Evolutionary conservation across 306 rosid genomes (phyloP).

Genomic region (Begonia peltatifolia): DNA sequence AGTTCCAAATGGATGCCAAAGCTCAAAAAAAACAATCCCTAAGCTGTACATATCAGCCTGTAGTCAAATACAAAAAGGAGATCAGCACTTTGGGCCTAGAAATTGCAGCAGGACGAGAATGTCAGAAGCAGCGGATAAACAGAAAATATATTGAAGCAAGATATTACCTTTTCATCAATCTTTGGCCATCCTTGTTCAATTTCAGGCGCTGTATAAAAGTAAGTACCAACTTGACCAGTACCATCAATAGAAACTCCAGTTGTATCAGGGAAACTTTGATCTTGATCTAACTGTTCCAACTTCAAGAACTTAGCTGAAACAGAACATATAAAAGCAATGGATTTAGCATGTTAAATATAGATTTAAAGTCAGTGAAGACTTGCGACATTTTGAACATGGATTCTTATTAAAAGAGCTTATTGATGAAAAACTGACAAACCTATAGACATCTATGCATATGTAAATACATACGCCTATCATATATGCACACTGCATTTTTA

Average conservation of each 20-base stretch:
- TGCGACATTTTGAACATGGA: no score
- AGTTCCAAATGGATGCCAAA: conserved; percentile 95
- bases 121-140: background rate
- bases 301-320: conserved; percentile 87
- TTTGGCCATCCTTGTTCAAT: conserved; percentile 99
- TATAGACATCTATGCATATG: no score
- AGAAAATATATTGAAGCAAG: conserved; percentile 1
- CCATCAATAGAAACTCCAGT: conserved; percentile 75
- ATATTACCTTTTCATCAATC: conserved; percentile 82
- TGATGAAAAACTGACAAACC: no score
- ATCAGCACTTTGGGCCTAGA: conserved; percentile 14
- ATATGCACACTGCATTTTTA: no score
- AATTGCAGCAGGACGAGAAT: background rate
- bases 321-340: conserved; percentile 1
- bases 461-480: no score
- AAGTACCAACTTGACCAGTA: conserved; percentile 95
- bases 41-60: conserved; percentile 99
- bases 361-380: background rate
- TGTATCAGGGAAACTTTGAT: conserved; percentile 49
- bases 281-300: conserved; percentile 95
- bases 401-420: no score
- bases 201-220: conserved; percentile 96
- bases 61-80: conserved; percentile 22
- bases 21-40: conserved; percentile 91
- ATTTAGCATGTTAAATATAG: no score